A percentile compares a stretch with the other conserved stretches of the same genome.
Conservation (phyloP, 2,329 filamentous ascomycete genomes). For the Metarhizium brunneum region DNA sequence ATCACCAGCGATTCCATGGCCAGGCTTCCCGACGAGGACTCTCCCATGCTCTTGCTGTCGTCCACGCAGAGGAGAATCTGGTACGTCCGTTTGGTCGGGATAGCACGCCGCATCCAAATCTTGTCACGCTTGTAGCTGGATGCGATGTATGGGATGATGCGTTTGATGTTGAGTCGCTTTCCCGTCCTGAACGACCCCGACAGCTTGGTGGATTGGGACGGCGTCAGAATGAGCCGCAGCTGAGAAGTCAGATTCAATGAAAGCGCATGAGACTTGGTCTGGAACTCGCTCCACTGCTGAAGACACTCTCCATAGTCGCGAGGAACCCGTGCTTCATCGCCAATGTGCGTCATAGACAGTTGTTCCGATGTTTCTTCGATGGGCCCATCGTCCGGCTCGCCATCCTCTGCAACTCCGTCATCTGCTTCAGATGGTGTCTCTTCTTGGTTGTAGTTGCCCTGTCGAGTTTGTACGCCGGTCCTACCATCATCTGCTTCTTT, state of each 20-base stretch:
- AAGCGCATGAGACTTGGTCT: conserved; percentile 73
- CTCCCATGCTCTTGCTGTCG: conserved; percentile 89
- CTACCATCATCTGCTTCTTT: conserved; percentile 42
- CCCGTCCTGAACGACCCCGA: conserved; percentile 95
- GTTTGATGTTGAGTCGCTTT: conserved; percentile 97
- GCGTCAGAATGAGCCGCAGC: conserved; percentile 87
- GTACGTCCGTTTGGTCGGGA: conserved; percentile 89
- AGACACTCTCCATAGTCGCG: conserved; percentile 49
- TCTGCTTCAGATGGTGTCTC: conserved; percentile 29
- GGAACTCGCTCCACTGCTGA: conserved; percentile 76
- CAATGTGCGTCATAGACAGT: conserved; percentile 66
- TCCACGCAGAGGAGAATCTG: conserved; percentile 97
- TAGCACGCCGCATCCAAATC: conserved; percentile 95
- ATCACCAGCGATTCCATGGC: conserved; percentile 93
- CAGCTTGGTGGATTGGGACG: conserved; percentile 90
- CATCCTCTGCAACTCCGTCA: conserved; percentile 34
- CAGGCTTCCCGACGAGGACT: conserved; percentile 63
- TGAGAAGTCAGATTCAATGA: conserved; percentile 89
- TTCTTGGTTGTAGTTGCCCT: conserved; percentile 48
- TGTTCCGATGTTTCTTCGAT: conserved; percentile 49
- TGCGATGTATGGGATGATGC: conserved; percentile 98
- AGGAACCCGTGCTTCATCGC: conserved; percentile 31
- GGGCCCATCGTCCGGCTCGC: conserved; percentile 39
- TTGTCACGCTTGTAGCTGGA: conserved; percentile 98
- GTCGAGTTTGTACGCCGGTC: conserved; percentile 50